A percentile compares a stretch with the other conserved stretches of the same genome.
Conservation (phyloP, 2,329 filamentous ascomycete species). For the Furcasterigmium furcatum region DNA sequence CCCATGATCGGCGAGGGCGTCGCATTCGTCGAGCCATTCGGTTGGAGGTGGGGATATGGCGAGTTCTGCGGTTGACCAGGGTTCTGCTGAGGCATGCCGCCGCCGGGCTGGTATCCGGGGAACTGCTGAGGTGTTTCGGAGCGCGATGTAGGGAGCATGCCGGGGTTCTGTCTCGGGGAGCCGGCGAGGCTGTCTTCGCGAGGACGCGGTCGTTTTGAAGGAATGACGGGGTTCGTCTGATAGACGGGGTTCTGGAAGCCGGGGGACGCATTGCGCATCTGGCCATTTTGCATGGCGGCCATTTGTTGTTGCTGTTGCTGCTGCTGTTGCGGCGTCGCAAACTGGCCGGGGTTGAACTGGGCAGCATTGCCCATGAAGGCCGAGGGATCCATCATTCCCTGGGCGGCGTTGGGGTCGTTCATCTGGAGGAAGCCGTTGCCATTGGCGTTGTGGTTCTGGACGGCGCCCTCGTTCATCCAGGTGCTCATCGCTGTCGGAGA, state of each 20-base stretch:
- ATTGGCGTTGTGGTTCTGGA: slow-evolving; percentile 71
- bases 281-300: slow-evolving; percentile 73
- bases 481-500: slow-evolving; percentile 61
- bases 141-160: slow-evolving; percentile 76
- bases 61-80: slow-evolving; percentile 58
- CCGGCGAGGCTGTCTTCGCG: slow-evolving; percentile 80
- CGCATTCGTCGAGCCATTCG: slow-evolving; percentile 75
- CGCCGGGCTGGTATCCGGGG: slow-evolving; percentile 64
- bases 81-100: slow-evolving; percentile 46
- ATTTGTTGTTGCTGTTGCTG: slow-evolving; percentile 38
- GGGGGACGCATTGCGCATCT: slow-evolving; percentile 78
- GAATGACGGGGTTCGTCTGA: slow-evolving; percentile 81
- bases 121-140: slow-evolving; percentile 91
- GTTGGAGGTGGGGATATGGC: slow-evolving; percentile 78
- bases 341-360: slow-evolving; percentile 58
- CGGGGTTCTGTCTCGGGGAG: slow-evolving; percentile 73
- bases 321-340: slow-evolving; percentile 45
- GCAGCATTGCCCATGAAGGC: slow-evolving; percentile 58
- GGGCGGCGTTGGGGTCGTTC: slow-evolving; percentile 54
- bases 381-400: slow-evolving; percentile 63
- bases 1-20: slow-evolving; percentile 92
- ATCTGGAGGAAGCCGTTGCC: slow-evolving; percentile 65
- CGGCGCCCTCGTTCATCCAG: slow-evolving; percentile 69
- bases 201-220: slow-evolving; percentile 81
- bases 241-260: slow-evolving; percentile 76